Evolutionary conservation across 805 yeast species (phyloP).

Genomic region (Saccharomycopsis schoenii): DNA sequence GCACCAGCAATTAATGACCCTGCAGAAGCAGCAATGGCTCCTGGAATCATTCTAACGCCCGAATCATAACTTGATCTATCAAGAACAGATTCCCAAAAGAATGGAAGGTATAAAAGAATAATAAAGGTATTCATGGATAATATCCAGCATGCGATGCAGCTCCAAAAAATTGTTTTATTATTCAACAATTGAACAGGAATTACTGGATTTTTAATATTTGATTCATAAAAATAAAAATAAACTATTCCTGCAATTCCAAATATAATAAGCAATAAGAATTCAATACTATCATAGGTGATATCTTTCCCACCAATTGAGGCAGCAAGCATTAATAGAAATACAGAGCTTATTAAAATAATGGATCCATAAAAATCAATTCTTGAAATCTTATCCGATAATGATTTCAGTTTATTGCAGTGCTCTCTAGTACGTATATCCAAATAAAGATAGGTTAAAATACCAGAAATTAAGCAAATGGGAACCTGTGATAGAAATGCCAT

Average conservation of each 20-base stretch:
- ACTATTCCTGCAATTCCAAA: conserved; percentile 30
- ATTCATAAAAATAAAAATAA: conserved; percentile 32
- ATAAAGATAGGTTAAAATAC: conserved; percentile 28
- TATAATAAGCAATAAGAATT: conserved; percentile 26
- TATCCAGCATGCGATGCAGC: conserved; percentile 41
- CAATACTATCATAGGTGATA: conserved; percentile 30
- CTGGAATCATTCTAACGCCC: conserved; percentile 52
- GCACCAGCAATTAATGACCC: conserved; percentile 55
- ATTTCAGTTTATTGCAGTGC: conserved; percentile 25
- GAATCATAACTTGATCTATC: conserved; percentile 43
- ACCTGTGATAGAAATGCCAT: conserved; percentile 44
- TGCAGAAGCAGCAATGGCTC: conserved; percentile 45
- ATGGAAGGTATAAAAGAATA: conserved; percentile 46
- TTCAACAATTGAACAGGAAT: conserved; percentile 48
- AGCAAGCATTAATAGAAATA: conserved; percentile 37
- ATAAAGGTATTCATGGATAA: conserved; percentile 31
- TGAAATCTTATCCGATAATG: conserved; percentile 28
- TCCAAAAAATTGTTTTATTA: conserved; percentile 51
- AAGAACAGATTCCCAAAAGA: conserved; percentile 48
- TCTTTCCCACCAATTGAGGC: conserved; percentile 46
- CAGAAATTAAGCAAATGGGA: conserved; percentile 37
- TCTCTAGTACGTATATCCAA: conserved; percentile 34
- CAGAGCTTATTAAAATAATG: conserved; percentile 33
- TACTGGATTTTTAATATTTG: conserved; percentile 44
- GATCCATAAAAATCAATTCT: conserved; percentile 34